Base-by-base conservation (phyloP, 2,329 filamentous ascomycete species). In the Nigrograna mackinnonii region DNA sequence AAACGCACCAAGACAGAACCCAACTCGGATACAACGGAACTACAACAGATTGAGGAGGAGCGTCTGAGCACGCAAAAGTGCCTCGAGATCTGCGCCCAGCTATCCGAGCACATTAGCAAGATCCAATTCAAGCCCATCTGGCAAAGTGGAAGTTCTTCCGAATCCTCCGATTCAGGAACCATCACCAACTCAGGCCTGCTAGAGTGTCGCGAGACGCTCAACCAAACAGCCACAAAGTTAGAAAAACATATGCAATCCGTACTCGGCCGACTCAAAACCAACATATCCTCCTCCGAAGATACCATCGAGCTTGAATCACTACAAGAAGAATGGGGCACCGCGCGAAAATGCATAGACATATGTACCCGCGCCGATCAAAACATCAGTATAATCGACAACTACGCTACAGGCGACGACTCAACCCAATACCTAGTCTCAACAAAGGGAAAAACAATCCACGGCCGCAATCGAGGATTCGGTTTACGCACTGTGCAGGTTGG, bases 41-140 rank as follows among this genome's bases (percentile, higher is more conserved):
- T 43, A 20, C 38, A 38, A 20, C 33, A 21, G 14, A 49, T 49
- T 13, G 28, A 46, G 37, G 46, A 49, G 12, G 43, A 46, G 30
- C 43, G 43, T 11, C 36, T 32, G 22, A 49, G 47, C 43, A 46
- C 47, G 14, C 43, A 49, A 37, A 39, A 46, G 26, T 49, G 47
- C 20, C 47, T 49, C 21, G 5, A 34, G 13, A 41, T 50, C 38
- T 47, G 47, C 24, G 39, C 44, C 14, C 41, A 47, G 22, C 38
- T 42, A 17, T 50, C 44, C 17, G 37, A 44, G n/a, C 43, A 42
- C 30, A 50, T 47, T 22, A 28, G 37, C n/a, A 13, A 49, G 37
- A 24, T 48, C 24, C 45, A 48, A 26, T 16, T 17, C 20, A 21
- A 12, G 24, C 28, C 35, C 24, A 37, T 28, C 30, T 11, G 37